Percentiles rank a stretch among this genome's conserved stretches.
Evolutionary conservation across 1,139 yeast genomes (phyloP).

Genomic region (Hemisphaericaspora xylanilytica): DNA sequence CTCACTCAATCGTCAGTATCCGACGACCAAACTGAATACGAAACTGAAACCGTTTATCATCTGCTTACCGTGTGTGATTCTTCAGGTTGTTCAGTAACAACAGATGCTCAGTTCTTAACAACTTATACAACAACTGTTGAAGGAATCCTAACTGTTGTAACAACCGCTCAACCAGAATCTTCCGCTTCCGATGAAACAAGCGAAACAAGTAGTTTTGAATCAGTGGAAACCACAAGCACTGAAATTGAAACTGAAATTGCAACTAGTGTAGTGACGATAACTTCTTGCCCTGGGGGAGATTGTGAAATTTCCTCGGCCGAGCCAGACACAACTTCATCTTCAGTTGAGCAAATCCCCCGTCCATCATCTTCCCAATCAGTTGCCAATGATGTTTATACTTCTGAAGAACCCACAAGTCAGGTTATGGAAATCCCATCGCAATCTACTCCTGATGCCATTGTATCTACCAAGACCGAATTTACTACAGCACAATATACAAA

Average conservation of each 20-base stretch:
- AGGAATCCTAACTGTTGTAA: constrained; percentile 38
- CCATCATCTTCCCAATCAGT: no score
- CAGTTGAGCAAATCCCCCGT: no score
- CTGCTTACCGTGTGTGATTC: constrained; percentile 38
- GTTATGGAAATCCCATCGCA: no score
- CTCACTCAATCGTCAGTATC: constrained; percentile 15
- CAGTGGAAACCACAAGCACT: background rate
- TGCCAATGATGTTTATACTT: no score
- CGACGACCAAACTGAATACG: constrained; percentile 30
- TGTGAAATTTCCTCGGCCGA: constrained; percentile 20
- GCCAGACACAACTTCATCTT: no score
- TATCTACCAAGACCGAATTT: no score
- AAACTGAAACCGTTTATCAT: constrained; percentile 21
- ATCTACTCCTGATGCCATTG: no score
- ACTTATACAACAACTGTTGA: constrained; percentile 41
- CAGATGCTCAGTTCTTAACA: constrained; percentile 32
- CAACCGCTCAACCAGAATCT: constrained; percentile 3
- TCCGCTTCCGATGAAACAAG: constrained; percentile 1
- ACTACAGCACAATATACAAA: constrained; percentile 4
- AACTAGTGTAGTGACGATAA: constrained; percentile 19
- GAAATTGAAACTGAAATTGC: constrained; percentile 5
- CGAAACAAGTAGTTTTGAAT: background rate
- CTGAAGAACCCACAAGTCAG: no score
- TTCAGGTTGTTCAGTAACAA: constrained; percentile 35
- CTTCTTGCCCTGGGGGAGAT: constrained; percentile 23